phyloP scores from a whole-genome alignment of 805 yeast species.

The Wickerhamiella siamensis region DNA sequence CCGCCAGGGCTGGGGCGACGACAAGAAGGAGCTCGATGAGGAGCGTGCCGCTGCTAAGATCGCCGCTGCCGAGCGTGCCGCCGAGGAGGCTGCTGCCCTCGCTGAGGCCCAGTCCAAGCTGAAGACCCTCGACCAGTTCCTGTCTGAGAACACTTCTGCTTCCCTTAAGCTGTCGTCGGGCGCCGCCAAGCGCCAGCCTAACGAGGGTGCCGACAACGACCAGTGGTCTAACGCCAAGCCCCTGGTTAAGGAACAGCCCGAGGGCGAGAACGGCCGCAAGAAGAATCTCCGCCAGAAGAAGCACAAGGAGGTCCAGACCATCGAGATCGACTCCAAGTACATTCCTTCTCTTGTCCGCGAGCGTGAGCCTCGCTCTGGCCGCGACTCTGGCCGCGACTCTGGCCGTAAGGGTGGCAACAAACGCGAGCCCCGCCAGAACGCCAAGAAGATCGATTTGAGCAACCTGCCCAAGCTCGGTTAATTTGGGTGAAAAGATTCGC shows the following conservation, averaged over 20 bases:
- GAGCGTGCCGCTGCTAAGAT: constrained; percentile 36
- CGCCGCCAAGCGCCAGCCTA: constrained; percentile 30
- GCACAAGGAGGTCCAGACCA: constrained; percentile 64
- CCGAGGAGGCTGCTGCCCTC: constrained; percentile 29
- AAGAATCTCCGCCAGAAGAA: constrained; percentile 62
- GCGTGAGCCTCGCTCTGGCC: constrained; percentile 10
- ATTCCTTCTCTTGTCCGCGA: constrained; percentile 12
- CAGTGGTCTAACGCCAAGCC: constrained; percentile 38
- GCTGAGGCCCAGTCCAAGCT: constrained; percentile 32
- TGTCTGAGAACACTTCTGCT: constrained; percentile 39
- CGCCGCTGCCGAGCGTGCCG: constrained; percentile 28
- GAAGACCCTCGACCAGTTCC: constrained; percentile 76
- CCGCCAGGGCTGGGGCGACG: constrained; percentile 80
- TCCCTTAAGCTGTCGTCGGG: constrained; percentile 15
- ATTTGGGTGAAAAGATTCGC: too few relatives aligned
- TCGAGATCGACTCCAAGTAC: constrained; percentile 18
- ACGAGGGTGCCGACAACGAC: constrained; percentile 41
- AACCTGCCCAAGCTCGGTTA: constrained; percentile 16
- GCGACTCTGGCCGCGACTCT: constrained; percentile 23
- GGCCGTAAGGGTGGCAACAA: constrained; percentile 16
- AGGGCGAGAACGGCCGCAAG: constrained; percentile 43
- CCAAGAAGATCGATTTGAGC: constrained; percentile 13
- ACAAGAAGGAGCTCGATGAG: constrained; percentile 53
- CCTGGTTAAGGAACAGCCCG: constrained; percentile 46
- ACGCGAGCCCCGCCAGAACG: constrained; percentile 6